Conservation (phyloP, 1,284 basidiomycete species). For the Apiotrichum porosum region DNA sequence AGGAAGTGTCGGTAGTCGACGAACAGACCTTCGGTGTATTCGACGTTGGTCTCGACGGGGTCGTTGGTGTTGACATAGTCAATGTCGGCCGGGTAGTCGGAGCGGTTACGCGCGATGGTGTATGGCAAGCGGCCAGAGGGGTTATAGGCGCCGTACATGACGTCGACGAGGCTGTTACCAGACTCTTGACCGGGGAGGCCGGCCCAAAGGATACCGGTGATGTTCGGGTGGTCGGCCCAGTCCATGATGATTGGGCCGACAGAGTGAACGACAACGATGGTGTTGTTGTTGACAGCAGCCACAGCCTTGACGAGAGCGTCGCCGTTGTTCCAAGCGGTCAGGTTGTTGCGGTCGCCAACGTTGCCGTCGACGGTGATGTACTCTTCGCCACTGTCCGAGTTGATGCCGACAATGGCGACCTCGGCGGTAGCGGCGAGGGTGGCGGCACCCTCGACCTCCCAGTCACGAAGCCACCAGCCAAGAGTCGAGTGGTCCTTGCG, state of each 20-base stretch:
- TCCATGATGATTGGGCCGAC: conserved; percentile 70
- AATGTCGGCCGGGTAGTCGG: conserved; percentile 60
- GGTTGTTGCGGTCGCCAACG: conserved; percentile 63
- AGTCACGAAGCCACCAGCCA: conserved; percentile 59
- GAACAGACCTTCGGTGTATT: conserved; percentile 65
- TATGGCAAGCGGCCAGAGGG: conserved; percentile 73
- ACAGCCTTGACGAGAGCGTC: conserved; percentile 52
- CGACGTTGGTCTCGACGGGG: conserved; percentile 52
- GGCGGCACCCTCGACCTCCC: conserved; percentile 54
- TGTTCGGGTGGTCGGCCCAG: conserved; percentile 62
- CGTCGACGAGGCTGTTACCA: conserved; percentile 68
- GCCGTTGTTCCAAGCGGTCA: conserved; percentile 73
- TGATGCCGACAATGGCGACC: conserved; percentile 63
- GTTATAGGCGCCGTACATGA: conserved; percentile 55
- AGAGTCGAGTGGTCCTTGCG: conserved; percentile 56
- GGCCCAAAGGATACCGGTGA: conserved; percentile 57
- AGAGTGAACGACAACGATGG: conserved; percentile 72
- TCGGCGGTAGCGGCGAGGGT: conserved; percentile 55
- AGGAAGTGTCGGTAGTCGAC: conserved; percentile 79
- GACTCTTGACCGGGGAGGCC: conserved; percentile 64
- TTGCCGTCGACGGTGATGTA: conserved; percentile 68
- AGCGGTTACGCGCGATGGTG: conserved; percentile 64
- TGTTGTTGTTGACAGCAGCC: conserved; percentile 57
- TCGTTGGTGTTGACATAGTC: conserved; percentile 51
- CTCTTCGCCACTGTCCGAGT: conserved; percentile 67